A percentile compares a stretch with the other conserved stretches of the same genome.
phyloP scores from a whole-genome alignment of 2,329 filamentous ascomycete species.

The Alternaria novae-zelandiae region DNA sequence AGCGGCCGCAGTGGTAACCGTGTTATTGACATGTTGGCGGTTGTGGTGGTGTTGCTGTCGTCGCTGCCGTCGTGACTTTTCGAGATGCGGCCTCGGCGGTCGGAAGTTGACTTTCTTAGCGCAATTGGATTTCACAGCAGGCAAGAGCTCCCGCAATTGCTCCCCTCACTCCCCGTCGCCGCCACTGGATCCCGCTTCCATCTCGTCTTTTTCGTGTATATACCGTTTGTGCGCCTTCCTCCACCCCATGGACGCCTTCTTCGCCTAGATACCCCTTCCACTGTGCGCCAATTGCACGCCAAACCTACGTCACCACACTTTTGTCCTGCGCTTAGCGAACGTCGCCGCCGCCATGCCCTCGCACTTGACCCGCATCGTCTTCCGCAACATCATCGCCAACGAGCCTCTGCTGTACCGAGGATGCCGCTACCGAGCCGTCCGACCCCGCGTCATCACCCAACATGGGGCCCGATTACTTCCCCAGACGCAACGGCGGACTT shows the following conservation, averaged over 20 bases:
- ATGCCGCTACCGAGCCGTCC: slow-evolving; percentile 48
- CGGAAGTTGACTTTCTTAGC: slow-evolving; percentile 22
- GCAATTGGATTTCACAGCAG: slow-evolving; percentile 25
- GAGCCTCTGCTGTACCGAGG: slow-evolving; percentile 55
- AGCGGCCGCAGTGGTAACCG: slow-evolving; percentile 22
- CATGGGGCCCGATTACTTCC: slow-evolving; percentile 28
- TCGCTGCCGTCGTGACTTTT: slow-evolving; percentile 11
- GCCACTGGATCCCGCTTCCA: slow-evolving; percentile 15
- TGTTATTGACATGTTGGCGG: slow-evolving; percentile 30
- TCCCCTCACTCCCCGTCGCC: slow-evolving; percentile 4
- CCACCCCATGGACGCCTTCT: slow-evolving; percentile 19
- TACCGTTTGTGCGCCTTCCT: slow-evolving; percentile 7
- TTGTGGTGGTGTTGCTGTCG: slow-evolving; percentile 5
- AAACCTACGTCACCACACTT: slow-evolving; percentile 5
- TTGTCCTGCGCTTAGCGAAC: slow-evolving; percentile 5
- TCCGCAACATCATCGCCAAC: slow-evolving; percentile 63
- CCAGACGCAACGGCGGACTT: slow-evolving; percentile 58
- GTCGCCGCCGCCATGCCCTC: slow-evolving; percentile 59
- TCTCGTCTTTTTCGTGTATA: slow-evolving; percentile 22
- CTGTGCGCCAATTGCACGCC: slow-evolving; percentile 17
- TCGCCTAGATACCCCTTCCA: neutral
- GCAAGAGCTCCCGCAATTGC: slow-evolving; percentile 1
- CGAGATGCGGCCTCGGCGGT: slow-evolving; percentile 22
- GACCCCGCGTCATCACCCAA: slow-evolving; percentile 23
- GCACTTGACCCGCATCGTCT: slow-evolving; percentile 66